These are phyloP conservation scores for Tetramitus jugosus DNA, from an alignment of 208 protist genomes.

Conservation along the genomic window DNA sequence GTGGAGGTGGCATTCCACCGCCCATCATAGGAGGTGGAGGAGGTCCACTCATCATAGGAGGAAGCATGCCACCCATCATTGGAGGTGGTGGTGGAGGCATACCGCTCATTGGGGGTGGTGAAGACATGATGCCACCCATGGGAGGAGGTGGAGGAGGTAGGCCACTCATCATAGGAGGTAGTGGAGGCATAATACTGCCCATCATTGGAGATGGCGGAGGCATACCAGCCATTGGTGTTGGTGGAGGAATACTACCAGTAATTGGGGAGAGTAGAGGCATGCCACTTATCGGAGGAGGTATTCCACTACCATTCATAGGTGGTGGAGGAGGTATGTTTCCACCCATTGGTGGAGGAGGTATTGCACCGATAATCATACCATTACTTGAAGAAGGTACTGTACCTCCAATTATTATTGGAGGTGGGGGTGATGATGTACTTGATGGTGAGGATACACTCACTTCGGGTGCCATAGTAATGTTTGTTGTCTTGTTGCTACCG, in stretches of 20 bases:
- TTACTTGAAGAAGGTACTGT: too few relatives aligned
- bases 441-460: not conserved
- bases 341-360: not conserved
- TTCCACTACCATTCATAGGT: not conserved
- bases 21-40: not conserved
- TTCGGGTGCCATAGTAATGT: not conserved
- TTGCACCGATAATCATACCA: too few relatives aligned
- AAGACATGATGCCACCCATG: not conserved
- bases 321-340: not conserved
- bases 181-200: not conserved
- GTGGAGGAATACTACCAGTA: not conserved
- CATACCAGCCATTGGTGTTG: not conserved
- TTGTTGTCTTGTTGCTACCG: too few relatives aligned
- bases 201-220: not conserved
- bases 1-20: not conserved
- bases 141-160: conserved; percentile 7
- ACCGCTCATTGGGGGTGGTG: not conserved
- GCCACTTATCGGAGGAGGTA: not conserved
- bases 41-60: too few relatives aligned
- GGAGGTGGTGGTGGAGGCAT: not conserved
- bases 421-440: not conserved
- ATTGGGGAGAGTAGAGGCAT: too few relatives aligned
- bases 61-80: not conserved
- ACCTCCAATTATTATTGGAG: too few relatives aligned
- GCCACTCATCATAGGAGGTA: not conserved